Percentiles rank a stretch among this genome's conserved stretches.
These are phyloP conservation scores for Gentiana straminea DNA, from an alignment of 257 asterid genomes.

Conservation along the genomic window DNA sequence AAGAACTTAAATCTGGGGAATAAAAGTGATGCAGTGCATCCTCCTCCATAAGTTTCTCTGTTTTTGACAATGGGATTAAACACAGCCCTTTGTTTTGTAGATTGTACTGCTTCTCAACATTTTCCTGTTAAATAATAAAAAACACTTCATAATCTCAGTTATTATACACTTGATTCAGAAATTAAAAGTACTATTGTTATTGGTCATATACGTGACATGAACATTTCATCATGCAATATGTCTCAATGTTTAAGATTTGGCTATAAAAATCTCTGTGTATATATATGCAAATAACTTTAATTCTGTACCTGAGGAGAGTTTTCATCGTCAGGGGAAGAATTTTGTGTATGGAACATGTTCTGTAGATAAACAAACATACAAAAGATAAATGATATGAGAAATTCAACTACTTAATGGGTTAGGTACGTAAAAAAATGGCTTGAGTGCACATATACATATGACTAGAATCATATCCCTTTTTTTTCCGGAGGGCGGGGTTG, in stretches of 20 bases:
- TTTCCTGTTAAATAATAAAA: slow-evolving; percentile 7
- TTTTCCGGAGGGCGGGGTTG: too few relatives aligned
- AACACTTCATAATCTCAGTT: too few relatives aligned
- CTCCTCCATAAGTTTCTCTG: slow-evolving; percentile 15
- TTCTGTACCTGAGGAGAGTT: not conserved
- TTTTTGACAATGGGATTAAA: slow-evolving; percentile 29
- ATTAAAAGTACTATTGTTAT: not conserved
- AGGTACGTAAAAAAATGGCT: too few relatives aligned
- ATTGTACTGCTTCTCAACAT: slow-evolving; percentile 18
- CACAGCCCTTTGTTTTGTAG: slow-evolving; percentile 36
- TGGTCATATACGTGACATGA: not conserved
- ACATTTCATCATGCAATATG: too few relatives aligned
- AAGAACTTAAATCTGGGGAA: not conserved
- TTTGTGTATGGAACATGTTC: not conserved
- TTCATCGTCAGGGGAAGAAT: not conserved
- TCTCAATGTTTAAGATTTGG: too few relatives aligned
- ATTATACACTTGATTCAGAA: too few relatives aligned
- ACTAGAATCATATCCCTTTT: too few relatives aligned
- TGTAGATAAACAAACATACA: not conserved
- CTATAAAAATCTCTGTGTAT: not conserved
- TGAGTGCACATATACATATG: too few relatives aligned
- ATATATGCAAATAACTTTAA: not conserved
- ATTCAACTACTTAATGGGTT: not conserved
- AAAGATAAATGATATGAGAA: not conserved
- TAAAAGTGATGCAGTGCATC: slow-evolving; percentile 3